These are phyloP conservation scores for Hypoxylon sp. DNA, from an alignment of 2,329 filamentous ascomycete genomes.

Conservation along the genomic window DNA sequence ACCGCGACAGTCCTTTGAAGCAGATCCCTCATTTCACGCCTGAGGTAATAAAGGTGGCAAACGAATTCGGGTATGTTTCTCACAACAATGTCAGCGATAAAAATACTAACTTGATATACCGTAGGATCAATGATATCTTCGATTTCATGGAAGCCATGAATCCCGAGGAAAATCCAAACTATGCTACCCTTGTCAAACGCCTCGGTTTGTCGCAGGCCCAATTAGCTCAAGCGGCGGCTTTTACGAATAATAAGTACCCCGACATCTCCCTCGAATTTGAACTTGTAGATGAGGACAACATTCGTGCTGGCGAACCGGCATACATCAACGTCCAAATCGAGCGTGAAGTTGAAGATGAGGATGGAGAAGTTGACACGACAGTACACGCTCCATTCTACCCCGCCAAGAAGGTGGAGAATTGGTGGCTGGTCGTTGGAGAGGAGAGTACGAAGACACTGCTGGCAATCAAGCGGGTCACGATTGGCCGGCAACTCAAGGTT, in stretches of 20 bases:
- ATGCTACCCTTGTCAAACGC: conserved; percentile 81
- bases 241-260: conserved; percentile 97
- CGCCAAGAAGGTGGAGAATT: conserved; percentile 92
- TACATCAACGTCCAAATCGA: conserved; percentile 88
- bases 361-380: conserved; percentile 79
- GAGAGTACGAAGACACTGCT: conserved; percentile 89
- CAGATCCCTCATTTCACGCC: conserved; percentile 96
- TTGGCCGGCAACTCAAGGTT: conserved; percentile 82
- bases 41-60: conserved; percentile 85
- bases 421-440: conserved; percentile 97
- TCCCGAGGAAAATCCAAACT: conserved; percentile 89
- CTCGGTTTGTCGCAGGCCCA: conserved; percentile 86
- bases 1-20: conserved; percentile 95
- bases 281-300: conserved; percentile 82
- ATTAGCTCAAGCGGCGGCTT: conserved; percentile 88
- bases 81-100: conserved; percentile 4
- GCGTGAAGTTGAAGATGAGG: conserved; percentile 81
- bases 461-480: conserved; percentile 94
- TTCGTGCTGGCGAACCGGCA: conserved; percentile 84
- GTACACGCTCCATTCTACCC: conserved; percentile 98
- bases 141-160: conserved; percentile 99
- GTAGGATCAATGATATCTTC: conserved; percentile 90
- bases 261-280: conserved; percentile 94
- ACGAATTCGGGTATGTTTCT: conserved; percentile 77
- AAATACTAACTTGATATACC: conserved; percentile 44